Base-by-base conservation (phyloP, 805 yeast species). In the Ascoidea rubescens region DNA sequence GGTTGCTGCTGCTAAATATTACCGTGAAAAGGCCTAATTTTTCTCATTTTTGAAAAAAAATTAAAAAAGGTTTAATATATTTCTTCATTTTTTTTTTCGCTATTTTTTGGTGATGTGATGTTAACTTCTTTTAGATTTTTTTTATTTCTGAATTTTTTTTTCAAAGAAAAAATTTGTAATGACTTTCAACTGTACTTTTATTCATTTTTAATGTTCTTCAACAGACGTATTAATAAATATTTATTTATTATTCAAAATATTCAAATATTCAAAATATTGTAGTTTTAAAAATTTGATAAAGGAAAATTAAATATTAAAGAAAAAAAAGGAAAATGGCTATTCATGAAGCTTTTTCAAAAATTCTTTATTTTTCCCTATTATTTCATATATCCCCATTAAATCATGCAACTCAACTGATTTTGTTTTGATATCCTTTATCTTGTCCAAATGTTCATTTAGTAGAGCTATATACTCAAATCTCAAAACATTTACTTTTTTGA, bases 1-100 rank as follows among this genome's bases (percentile, higher is more conserved):
- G 99, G 98, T 93, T 71, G 93, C 86, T 62, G 98, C 99, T 68
- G 98, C 98, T 68, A 91, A 93, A 81, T 80, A 79, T 75, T 91
- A 78, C 95, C 87, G 95, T 71, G 79, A 72, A 65, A 72, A 75
- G 65, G 74, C 43, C 43, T 10, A 66, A 37, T 37, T 14, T 37
- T 30, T 31, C 45, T 31, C 31, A 14, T 28, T 21, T 21, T 10
- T 10, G 43, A 33, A 33, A 33, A 7, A 33, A 7, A 7, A 33
- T 33, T 33, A 33, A 33, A 7, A 7, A 7, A 33, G 6, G 6
- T 33, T 33, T 7, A 7, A 7, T 33, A 33, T 33, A 7, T 33
- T 33, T 33, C 10, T 10, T 33, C 42, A 6, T 33, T 33, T 33
- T 33, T 33, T 10, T 33, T 33, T 7, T 33, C 10, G 6, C 10